A percentile compares a stretch with the other conserved stretches of the same genome.
Conservation (phyloP, 805 yeast species). For the Komagataella ulmi region DNA sequence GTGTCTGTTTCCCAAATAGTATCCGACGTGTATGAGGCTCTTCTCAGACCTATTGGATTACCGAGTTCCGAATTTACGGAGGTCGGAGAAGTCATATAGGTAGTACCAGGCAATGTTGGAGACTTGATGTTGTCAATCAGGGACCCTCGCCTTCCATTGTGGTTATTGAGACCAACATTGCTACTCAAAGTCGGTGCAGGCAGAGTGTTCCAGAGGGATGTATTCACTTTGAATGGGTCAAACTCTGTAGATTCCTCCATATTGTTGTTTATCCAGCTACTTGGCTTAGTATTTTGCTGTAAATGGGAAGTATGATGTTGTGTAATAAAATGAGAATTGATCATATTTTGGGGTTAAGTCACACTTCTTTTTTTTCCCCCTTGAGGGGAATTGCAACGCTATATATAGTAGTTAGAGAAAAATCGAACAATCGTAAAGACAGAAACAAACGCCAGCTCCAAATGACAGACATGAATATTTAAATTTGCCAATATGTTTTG, state of each 20-base stretch:
- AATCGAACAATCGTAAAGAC: background rate
- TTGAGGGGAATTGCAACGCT: background rate
- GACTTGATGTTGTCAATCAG: background rate
- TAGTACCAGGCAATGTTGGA: background rate
- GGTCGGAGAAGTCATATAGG: background rate
- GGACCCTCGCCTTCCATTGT: background rate
- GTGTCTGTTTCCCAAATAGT: background rate
- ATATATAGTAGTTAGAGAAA: background rate
- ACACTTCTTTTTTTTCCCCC: background rate
- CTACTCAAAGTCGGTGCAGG: background rate
- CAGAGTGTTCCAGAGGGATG: background rate
- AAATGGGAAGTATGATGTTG: background rate
- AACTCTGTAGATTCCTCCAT: background rate
- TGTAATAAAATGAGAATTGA: background rate
- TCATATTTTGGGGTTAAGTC: background rate
- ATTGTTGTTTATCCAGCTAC: background rate
- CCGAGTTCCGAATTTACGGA: background rate
- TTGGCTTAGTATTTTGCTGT: background rate
- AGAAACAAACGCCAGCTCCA: background rate
- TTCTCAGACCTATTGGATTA: background rate
- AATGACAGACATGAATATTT: background rate
- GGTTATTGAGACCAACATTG: background rate
- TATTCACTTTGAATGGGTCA: conserved; percentile 1
- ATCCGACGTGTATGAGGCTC: background rate
- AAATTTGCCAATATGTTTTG: background rate